Conservation (phyloP, 2,329 filamentous ascomycete species). For the Verticillium tricorpus region DNA sequence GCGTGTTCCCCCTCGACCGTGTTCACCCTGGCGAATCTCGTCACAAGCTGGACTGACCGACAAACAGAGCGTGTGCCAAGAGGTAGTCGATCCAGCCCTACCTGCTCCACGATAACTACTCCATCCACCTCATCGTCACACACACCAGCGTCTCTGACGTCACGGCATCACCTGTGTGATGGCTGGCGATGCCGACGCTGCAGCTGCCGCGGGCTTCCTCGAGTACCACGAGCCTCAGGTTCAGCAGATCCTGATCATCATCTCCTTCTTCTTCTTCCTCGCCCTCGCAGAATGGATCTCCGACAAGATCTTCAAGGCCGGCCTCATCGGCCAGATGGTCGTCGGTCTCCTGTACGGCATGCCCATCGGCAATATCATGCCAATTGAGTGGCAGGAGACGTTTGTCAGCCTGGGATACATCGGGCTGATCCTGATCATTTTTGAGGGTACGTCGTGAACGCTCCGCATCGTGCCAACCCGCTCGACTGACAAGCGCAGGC, state of each 20-base stretch:
- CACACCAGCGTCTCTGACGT: not conserved
- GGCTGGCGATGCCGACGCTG: slow-evolving; percentile 2
- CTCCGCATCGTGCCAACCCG: not conserved
- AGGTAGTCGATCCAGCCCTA: not conserved
- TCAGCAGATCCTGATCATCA: slow-evolving; percentile 31
- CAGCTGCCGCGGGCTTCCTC: slow-evolving; percentile 21
- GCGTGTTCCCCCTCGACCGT: not conserved
- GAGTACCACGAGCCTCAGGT: slow-evolving; percentile 34
- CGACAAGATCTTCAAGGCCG: slow-evolving; percentile 34
- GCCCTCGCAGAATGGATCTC: slow-evolving; percentile 35
- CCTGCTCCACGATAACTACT: not conserved
- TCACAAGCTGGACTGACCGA: not conserved
- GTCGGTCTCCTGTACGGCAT: slow-evolving; percentile 41
- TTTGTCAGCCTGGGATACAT: slow-evolving; percentile 43
- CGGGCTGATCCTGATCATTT: slow-evolving; percentile 44
- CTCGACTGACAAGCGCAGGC: slow-evolving; percentile 19
- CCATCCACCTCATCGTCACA: not conserved
- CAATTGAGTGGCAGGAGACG: slow-evolving; percentile 35
- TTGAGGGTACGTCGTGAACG: slow-evolving; percentile 24
- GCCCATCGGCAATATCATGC: slow-evolving; percentile 39
- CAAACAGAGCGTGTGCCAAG: not conserved
- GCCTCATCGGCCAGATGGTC: slow-evolving; percentile 41
- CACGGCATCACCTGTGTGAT: not conserved
- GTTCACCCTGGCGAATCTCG: not conserved
- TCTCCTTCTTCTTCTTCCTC: slow-evolving; percentile 41